A percentile compares a stretch with the other conserved stretches of the same genome.
phyloP scores from a whole-genome alignment of 2,329 filamentous ascomycete species.

The Clarireedia paspali region DNA sequence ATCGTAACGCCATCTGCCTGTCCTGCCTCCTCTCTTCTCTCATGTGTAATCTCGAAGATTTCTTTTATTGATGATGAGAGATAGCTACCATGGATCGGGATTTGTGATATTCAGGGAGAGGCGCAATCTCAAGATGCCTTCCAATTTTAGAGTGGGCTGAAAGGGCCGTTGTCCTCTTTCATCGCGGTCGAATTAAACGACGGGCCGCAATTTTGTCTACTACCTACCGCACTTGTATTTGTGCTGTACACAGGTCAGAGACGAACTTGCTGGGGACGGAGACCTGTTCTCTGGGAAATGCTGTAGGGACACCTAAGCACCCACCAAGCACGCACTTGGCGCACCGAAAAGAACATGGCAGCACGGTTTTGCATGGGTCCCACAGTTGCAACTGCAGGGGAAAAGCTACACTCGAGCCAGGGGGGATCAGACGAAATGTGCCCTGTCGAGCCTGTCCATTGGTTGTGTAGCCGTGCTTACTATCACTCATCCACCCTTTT shows the following conservation, averaged over 20 bases:
- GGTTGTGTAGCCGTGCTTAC: constrained; percentile 9
- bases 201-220: background rate
- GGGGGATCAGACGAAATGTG: constrained; percentile 7
- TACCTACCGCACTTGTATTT: background rate
- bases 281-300: too few relatives aligned
- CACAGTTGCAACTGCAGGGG: constrained; percentile 1
- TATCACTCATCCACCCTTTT: constrained; percentile 1
- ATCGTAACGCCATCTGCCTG: background rate
- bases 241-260: too few relatives aligned
- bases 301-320: too few relatives aligned
- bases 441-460: constrained; percentile 8
- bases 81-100: too few relatives aligned
- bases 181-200: constrained; percentile 3
- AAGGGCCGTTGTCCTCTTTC: constrained; percentile 8
- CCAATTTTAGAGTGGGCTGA: constrained; percentile 16
- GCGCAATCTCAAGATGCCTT: constrained; percentile 11
- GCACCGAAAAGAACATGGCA: background rate
- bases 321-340: too few relatives aligned
- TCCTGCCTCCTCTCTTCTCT: background rate
- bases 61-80: too few relatives aligned
- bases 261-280: background rate
- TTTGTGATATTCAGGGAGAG: constrained; percentile 11
- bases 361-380: constrained; percentile 2
- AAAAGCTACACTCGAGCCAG: background rate
- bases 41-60: too few relatives aligned